A percentile compares a stretch with the other conserved stretches of the same genome.
Conservation (phyloP, 148 eudicot genomes). For the Amaranthus palmeri region DNA sequence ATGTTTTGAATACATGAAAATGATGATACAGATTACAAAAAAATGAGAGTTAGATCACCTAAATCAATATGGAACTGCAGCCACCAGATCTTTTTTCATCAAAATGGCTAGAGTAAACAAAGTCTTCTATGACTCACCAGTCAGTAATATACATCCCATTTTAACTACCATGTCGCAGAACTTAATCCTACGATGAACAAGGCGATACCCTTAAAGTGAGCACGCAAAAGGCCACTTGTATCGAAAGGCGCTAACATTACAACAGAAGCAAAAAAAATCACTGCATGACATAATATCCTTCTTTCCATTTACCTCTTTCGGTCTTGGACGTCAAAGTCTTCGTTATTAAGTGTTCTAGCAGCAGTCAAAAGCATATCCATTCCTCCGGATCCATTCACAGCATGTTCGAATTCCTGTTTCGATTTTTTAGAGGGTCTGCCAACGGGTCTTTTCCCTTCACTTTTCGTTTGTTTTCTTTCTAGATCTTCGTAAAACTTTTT, state of each 20-base stretch:
- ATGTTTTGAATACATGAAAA: constrained; percentile 17
- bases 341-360: constrained; percentile 61
- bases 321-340: constrained; percentile 29
- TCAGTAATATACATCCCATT: constrained; percentile 21
- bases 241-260: constrained; percentile 10
- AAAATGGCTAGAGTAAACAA: background rate
- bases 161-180: background rate
- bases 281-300: background rate
- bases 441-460: constrained; percentile 16
- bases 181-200: constrained; percentile 3
- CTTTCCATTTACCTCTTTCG: constrained; percentile 12
- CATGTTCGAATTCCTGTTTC: constrained; percentile 20
- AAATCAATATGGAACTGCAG: constrained; percentile 12
- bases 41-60: constrained; percentile 17
- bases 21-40: constrained; percentile 23
- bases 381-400: constrained; percentile 50
- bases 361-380: constrained; percentile 83
- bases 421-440: constrained; percentile 18
- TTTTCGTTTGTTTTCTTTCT: constrained; percentile 32
- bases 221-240: background rate
- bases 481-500: constrained; percentile 40
- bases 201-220: constrained; percentile 2
- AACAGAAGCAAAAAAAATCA: background rate
- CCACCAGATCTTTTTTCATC: constrained; percentile 5
- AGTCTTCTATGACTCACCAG: constrained; percentile 20